Evolutionary conservation across 2,329 filamentous ascomycete genomes (phyloP).

Genomic region (Trichoderma brevicompactum): DNA sequence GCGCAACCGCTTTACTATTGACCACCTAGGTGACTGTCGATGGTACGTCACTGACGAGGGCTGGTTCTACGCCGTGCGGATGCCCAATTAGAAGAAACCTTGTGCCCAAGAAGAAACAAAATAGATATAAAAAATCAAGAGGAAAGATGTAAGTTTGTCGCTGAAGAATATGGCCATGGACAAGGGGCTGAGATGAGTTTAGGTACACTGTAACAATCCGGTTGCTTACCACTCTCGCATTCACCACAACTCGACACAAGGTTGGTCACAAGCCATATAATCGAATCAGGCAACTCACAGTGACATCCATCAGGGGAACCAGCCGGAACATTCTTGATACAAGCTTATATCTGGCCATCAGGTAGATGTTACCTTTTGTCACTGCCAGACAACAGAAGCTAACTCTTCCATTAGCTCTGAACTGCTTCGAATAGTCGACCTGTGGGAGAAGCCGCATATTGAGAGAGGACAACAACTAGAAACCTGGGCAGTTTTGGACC

Average conservation of each 20-base stretch:
- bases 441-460: neutral
- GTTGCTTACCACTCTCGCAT: neutral
- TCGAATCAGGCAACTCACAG: neutral
- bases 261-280: neutral
- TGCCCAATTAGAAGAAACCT: slow-evolving; percentile 44
- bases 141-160: neutral
- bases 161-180: neutral
- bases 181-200: neutral
- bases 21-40: slow-evolving; percentile 58
- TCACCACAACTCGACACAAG: neutral
- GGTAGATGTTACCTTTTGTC: neutral
- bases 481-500: slow-evolving; percentile 7
- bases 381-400: neutral
- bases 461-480: neutral
- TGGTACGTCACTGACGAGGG: slow-evolving; percentile 64
- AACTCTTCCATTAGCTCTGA: neutral
- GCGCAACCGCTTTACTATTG: slow-evolving; percentile 63
- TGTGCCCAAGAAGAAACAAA: neutral
- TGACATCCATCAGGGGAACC: neutral
- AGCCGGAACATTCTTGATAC: neutral
- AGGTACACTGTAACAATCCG: neutral
- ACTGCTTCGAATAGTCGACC: no score
- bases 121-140: no score
- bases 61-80: slow-evolving; percentile 64
- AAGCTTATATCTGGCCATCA: neutral